Evolutionary conservation across 164 flowering plant species (phyloP).

Genomic region (Liriodendron chinense): DNA sequence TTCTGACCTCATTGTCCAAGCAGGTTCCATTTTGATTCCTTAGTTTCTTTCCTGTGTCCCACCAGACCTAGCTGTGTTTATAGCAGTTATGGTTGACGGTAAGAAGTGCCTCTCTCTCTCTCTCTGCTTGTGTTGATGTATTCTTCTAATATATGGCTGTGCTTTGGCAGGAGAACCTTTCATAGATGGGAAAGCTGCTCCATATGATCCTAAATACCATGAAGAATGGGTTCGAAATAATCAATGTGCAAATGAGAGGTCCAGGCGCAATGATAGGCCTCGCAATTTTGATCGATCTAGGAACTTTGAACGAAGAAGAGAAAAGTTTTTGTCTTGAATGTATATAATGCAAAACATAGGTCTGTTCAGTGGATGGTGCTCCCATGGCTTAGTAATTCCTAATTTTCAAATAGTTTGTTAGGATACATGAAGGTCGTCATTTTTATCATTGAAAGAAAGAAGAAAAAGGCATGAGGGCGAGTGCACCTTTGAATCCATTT

Average conservation of each 20-base stretch:
- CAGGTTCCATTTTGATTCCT: no score
- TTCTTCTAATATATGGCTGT: not conserved
- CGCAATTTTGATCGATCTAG: slow-evolving; percentile 28
- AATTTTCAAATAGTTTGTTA: no score
- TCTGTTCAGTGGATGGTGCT: no score
- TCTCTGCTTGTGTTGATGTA: not conserved
- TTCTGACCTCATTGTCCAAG: not conserved
- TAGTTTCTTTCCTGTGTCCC: not conserved
- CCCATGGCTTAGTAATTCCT: no score
- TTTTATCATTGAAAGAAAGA: no score
- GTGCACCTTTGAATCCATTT: no score
- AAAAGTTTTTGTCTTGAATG: slow-evolving; percentile 1
- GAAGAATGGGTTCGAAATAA: slow-evolving; percentile 37
- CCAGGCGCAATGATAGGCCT: slow-evolving; percentile 25
- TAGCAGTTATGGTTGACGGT: not conserved
- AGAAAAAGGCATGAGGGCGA: no score
- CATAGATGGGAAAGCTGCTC: slow-evolving; percentile 41
- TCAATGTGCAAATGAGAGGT: slow-evolving; percentile 24
- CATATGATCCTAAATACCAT: slow-evolving; percentile 50
- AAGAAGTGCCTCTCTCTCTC: not conserved
- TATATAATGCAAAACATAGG: no score
- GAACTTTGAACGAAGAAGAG: slow-evolving; percentile 25
- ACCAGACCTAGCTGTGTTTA: not conserved
- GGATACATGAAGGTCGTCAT: no score
- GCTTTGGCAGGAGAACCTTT: slow-evolving; percentile 37